phyloP scores from a whole-genome alignment of 495 filamentous ascomycete species.

The Diplogelasinospora grovesii region DNA sequence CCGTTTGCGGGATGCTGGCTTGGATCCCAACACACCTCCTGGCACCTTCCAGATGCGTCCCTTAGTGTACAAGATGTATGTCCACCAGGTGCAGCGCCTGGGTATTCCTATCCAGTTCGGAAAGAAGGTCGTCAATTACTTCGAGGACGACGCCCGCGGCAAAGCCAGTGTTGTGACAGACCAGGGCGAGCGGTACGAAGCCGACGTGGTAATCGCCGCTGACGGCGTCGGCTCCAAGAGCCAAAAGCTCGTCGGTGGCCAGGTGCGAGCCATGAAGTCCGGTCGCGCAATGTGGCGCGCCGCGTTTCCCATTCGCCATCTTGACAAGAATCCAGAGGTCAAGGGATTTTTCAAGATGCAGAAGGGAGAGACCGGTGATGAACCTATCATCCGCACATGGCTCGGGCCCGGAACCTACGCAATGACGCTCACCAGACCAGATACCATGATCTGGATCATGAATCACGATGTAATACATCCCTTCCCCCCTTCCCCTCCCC shows the following conservation, averaged over 20 bases:
- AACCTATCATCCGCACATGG: slow-evolving; percentile 36
- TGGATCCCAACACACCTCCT: slow-evolving; percentile 31
- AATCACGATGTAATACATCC: slow-evolving; percentile 41
- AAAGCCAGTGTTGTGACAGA: slow-evolving; percentile 42
- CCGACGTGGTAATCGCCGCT: slow-evolving; percentile 53
- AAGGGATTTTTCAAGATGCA: slow-evolving; percentile 40
- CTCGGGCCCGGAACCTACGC: slow-evolving; percentile 45
- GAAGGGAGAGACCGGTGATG: slow-evolving; percentile 27
- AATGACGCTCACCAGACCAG: slow-evolving; percentile 41
- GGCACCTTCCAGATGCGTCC: slow-evolving; percentile 43
- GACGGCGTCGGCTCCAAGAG: slow-evolving; percentile 52
- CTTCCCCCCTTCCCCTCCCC: background rate
- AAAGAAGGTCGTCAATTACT: slow-evolving; percentile 44
- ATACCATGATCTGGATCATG: slow-evolving; percentile 50
- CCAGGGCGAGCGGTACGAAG: slow-evolving; percentile 42
- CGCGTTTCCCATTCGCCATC: slow-evolving; percentile 30
- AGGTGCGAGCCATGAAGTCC: slow-evolving; percentile 40
- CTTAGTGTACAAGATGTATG: slow-evolving; percentile 51
- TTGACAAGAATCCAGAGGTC: slow-evolving; percentile 37
- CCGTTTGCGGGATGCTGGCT: slow-evolving; percentile 28
- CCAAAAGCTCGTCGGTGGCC: slow-evolving; percentile 41
- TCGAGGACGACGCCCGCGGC: slow-evolving; percentile 35
- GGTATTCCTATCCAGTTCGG: slow-evolving; percentile 49
- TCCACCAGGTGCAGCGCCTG: slow-evolving; percentile 41
- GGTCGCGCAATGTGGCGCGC: slow-evolving; percentile 50